These are phyloP conservation scores for Pelargonium hybrid DNA, from an alignment of 441 rosid genomes.

Conservation along the genomic window DNA sequence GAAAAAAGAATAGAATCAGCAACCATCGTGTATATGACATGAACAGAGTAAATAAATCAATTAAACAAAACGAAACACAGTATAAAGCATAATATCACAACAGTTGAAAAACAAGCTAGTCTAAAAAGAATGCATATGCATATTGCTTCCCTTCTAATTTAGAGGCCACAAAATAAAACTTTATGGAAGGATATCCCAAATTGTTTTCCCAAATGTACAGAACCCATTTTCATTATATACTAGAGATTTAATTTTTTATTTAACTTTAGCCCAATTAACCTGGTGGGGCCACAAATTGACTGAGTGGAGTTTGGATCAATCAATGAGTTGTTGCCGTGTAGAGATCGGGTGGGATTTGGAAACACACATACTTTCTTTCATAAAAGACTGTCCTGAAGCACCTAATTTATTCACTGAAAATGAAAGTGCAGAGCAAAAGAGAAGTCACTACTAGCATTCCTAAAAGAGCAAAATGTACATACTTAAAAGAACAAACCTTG, in stretches of 20 bases:
- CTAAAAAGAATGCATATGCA: neutral
- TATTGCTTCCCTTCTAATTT: neutral
- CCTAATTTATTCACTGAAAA: too few relatives aligned
- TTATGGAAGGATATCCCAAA: too few relatives aligned
- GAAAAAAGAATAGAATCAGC: slow-evolving; percentile 9
- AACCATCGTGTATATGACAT: neutral
- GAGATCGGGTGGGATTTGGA: neutral
- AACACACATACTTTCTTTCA: neutral
- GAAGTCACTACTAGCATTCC: neutral
- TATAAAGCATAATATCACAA: neutral
- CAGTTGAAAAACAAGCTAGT: neutral
- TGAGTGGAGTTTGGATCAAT: neutral
- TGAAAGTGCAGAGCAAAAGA: neutral
- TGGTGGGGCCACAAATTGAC: neutral
- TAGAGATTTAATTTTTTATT: too few relatives aligned
- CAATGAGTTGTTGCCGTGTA: neutral
- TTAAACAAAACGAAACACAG: neutral
- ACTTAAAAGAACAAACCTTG: slow-evolving; percentile 42
- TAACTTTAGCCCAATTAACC: neutral
- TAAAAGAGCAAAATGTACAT: neutral
- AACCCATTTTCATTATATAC: too few relatives aligned
- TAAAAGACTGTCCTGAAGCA: neutral
- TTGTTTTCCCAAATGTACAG: too few relatives aligned
- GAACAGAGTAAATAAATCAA: neutral
- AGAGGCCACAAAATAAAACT: neutral